Evolutionary conservation across 352 stramenopile genomes (phyloP).

Genomic region (Pythium scleroteichum): DNA sequence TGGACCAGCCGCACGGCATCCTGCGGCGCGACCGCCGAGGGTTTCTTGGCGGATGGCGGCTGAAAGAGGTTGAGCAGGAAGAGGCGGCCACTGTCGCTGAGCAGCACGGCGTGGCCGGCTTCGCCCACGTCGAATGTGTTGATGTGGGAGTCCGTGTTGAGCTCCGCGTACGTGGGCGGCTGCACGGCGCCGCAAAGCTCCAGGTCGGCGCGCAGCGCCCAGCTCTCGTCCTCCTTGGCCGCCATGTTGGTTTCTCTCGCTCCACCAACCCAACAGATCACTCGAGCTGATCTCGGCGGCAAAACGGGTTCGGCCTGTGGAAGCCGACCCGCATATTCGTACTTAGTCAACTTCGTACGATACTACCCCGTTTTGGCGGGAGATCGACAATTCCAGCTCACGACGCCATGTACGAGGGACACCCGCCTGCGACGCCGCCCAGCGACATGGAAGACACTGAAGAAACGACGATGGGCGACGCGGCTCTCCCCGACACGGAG

Average conservation of each 20-base stretch:
- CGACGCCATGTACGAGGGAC: constrained; percentile 17
- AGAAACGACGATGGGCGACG: constrained; percentile 17
- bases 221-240: constrained; percentile 36
- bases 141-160: constrained; percentile 53
- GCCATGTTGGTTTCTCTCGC: constrained; percentile 1
- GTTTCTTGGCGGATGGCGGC: constrained; percentile 22
- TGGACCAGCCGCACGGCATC: constrained; percentile 38
- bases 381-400: constrained; percentile 16
- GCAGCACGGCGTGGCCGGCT: constrained; percentile 47
- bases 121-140: constrained; percentile 72
- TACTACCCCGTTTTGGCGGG: constrained; percentile 16
- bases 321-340: background rate
- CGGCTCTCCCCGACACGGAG: background rate
- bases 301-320: too few relatives aligned
- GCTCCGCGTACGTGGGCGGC: constrained; percentile 51
- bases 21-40: constrained; percentile 3
- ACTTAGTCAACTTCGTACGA: background rate
- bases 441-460: constrained; percentile 21
- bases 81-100: constrained; percentile 44
- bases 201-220: constrained; percentile 52
- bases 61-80: constrained; percentile 65
- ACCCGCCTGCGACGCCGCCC: constrained; percentile 17
- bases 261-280: background rate
- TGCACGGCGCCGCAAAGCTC: constrained; percentile 62
- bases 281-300: too few relatives aligned